Percentiles rank a stretch among this genome's conserved stretches.
These are phyloP conservation scores for Aegilops speltoides DNA, from an alignment of 176 grass and related monocot species.

Conservation along the genomic window DNA sequence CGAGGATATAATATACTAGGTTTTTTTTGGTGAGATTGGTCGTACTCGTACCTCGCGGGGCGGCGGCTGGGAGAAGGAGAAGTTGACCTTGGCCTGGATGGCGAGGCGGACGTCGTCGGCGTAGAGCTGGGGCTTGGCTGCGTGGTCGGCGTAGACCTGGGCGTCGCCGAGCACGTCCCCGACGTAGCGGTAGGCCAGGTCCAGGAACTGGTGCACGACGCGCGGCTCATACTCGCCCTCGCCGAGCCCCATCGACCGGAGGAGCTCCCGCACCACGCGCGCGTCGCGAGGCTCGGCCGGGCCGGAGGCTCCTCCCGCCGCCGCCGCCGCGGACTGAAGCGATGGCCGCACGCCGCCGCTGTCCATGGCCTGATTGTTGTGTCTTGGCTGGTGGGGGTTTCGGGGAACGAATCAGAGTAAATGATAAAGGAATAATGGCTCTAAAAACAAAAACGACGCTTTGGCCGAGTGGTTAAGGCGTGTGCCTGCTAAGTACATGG, in stretches of 20 bases:
- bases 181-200: constrained; percentile 89
- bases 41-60: constrained; percentile 69
- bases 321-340: constrained; percentile 2
- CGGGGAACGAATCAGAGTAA: no score
- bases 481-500: constrained; percentile 99
- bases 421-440: no score
- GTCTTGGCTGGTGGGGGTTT: background rate
- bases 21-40: background rate
- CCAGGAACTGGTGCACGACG: constrained; percentile 90
- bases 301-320: background rate
- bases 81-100: constrained; percentile 94
- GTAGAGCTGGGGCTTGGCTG: constrained; percentile 69
- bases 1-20: background rate
- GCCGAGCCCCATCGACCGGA: constrained; percentile 86
- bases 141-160: constrained; percentile 88
- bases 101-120: constrained; percentile 84
- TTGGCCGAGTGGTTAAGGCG: constrained; percentile 99
- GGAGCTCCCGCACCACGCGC: constrained; percentile 76
- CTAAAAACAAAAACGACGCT: no score
- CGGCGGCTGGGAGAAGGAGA: constrained; percentile 95
- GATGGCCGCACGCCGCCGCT: constrained; percentile 35
- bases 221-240: constrained; percentile 91
- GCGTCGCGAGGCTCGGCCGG: constrained; percentile 82
- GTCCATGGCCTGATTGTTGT: constrained; percentile 29
- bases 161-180: constrained; percentile 78